phyloP scores from a whole-genome alignment of 768 basidiomycete genomes.

The Crepidotus variabilis region DNA sequence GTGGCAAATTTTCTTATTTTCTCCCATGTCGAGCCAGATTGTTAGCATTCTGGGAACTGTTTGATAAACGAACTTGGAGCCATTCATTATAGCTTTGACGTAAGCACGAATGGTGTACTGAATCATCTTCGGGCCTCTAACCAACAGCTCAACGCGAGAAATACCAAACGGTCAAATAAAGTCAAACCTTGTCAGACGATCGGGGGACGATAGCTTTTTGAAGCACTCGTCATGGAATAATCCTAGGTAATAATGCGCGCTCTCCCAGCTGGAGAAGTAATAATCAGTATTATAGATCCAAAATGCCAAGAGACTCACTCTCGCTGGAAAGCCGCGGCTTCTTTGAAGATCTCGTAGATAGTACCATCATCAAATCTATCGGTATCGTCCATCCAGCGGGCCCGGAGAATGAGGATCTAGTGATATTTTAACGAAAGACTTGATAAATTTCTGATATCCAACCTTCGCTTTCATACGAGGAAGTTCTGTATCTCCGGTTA shows the following conservation, averaged over 20 bases:
- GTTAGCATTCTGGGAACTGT: conserved; percentile 92
- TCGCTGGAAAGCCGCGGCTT: conserved; percentile 44
- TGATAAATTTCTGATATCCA: conserved; percentile 4
- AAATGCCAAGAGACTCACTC: conserved; percentile 34
- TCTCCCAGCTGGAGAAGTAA: conserved; percentile 63
- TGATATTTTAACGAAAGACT: conserved; percentile 1
- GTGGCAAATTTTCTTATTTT: conserved; percentile 32
- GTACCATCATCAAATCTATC: conserved; percentile 69
- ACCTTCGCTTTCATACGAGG: conserved; percentile 73
- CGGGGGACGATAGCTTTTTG: conserved; percentile 45
- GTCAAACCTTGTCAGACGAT: conserved; percentile 43
- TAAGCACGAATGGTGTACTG: conserved; percentile 64
- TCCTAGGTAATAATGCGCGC: conserved; percentile 81
- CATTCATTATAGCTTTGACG: conserved; percentile 65
- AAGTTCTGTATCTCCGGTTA: conserved; percentile 53
- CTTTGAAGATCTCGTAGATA: conserved; percentile 57
- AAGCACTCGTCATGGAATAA: conserved; percentile 82
- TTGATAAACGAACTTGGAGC: conserved; percentile 96
- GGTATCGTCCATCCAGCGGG: conserved; percentile 91
- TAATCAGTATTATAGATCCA: not conserved
- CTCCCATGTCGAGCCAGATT: conserved; percentile 92
- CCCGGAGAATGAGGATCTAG: conserved; percentile 76
- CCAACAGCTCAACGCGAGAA: not conserved
- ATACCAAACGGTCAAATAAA: not conserved
- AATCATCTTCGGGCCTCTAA: conserved; percentile 63